Base-by-base conservation (phyloP, 768 basidiomycete species). In the Phanerodontia chrysosporium region DNA sequence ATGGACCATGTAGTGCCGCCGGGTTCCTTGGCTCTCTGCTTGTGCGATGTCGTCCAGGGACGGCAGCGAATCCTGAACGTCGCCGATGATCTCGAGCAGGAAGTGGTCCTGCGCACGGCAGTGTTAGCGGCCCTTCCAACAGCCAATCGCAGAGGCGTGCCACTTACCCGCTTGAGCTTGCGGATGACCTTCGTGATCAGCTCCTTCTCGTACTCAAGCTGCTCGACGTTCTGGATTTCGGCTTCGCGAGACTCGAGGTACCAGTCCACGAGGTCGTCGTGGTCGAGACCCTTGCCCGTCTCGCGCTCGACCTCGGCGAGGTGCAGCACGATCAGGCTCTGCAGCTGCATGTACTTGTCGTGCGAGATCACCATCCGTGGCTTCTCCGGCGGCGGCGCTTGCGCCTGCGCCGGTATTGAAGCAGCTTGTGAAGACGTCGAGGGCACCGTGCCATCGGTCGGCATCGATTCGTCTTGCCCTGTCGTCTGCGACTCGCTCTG, bases 221-320 rank as follows among this genome's bases (percentile, higher is more conserved):
- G 87, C 55, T 95, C 93, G 5, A 93, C 81, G 54, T 89, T 86
- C 62, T 87, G 83, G 39, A 98, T 76, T 62, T 94, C 89, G 9
- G 79, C 76, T 72, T 99, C 97, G 71, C 85, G 89, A 63, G 83
- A 74, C 75, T 99, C 97, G 57, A 98, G 81, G 69, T 98, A 98
- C 95, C 94, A 96, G 70, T 96, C 93, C 62, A 96, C 89, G 57
- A 99, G 80, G 65, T 97, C 95, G 64, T 96, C 94, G 46, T 88
- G 81, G 66, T 94, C 90, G 42, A 96, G 74, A 2, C 95, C 95
- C 54, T 74, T 78, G 21, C 87, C 88, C 0, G 83, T 87, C 65
- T 85, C 83, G 27, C 82, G 79, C 74, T 99, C 97, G 13, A 85
- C 76, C 36, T 87, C 84, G 18, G 85, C 77, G 25, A 99, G 75